Base-by-base conservation (phyloP, 208 protist species). In the Crithidia acanthocephali region DNA sequence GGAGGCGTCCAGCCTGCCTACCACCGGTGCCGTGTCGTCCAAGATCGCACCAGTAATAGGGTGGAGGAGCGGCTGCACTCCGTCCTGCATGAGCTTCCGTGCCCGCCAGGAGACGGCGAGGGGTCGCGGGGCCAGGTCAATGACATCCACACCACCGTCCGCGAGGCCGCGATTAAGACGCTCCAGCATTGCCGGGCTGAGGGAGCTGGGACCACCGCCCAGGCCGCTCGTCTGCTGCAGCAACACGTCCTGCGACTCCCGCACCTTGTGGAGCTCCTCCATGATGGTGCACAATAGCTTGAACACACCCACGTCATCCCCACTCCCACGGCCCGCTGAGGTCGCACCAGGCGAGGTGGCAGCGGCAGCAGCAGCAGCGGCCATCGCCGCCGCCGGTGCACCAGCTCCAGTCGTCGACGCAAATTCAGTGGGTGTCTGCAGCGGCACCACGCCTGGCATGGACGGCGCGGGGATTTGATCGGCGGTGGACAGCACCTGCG, bases 181-280 rank as follows among this genome's bases (percentile, higher is more conserved):
- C 37, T 87, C 76, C 59, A 72, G 80, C 61, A 79, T 47, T 2
- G 68, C 83, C 16, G 84, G 86, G 16, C 83, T 87, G 44, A 85
- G 28, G 37, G 52, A 57, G 4, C 66, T 45, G 28, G 71, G 58
- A 16, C 62, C 63, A 10, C 61, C 52, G 25, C 47, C 62, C 22
- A 44, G 28, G 20, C 51, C 50, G 35, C 56, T 50, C 0, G 72
- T 48, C 48, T 77, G 76, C 13, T 64, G 70, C 56, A 92, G 70
- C 22, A 86, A n/a, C 42, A 70, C 76, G 47, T 91, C 85, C 68
- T 95, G 90, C 51, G 84, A 78, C 67, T 88, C 84, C 22, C 90
- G 87, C 51, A 95, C 74, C 52, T 81, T 82, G 33, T 85, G 84
- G n/a, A 93, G 75, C 76, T 96, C 91, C 78, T 94, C 88, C 86